Evolutionary conservation across 1,284 basidiomycete genomes (phyloP), one percentile per base, ranked within the genome.

Genomic region (Ceratobasidium sp.): DNA sequence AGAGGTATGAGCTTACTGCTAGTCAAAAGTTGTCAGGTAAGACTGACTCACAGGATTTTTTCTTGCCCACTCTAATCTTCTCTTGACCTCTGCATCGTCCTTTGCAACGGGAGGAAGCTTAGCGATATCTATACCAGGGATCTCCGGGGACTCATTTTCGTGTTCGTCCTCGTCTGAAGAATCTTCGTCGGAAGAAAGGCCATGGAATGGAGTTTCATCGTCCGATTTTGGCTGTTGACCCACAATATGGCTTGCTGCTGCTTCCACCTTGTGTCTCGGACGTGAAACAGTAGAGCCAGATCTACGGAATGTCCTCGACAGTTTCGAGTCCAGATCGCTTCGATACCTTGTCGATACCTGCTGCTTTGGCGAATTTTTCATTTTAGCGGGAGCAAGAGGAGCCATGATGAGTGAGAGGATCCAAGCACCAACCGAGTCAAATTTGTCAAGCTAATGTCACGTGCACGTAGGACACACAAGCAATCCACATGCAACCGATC

Each of bases 151-250:
- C 34, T 57, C 10, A 21, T 34, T 26, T 6, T 82, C 83, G 52
- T 86, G 85, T 70, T n/a, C n/a, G n/a, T 94, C 93, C 71, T 95
- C 93, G 74, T 90, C 89, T 0, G 91, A 93, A 23, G 91, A 93
- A 62, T 81, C 80, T 70, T 90, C 89, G 69, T 90, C 89, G 18
- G 90, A 89, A 2, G 90, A 91, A 79, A 93, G 92, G 3, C 91
- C 92, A 76, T 90, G 87, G 16, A 91, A 76, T 75, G 86, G 84
- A 41, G 81, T 80, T 28, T 65, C 50, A 57, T 60, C 46, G 61
- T 43, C 75, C 3, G 58, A 34, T 6, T 34, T 39, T 50, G 5
- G 48, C 36, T 6, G 36, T 14, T 39, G 8, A 14, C 14, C 36
- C 36, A 6, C 36, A n/a, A n/a, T n/a, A n/a, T n/a, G n/a, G n/a